Conservation (phyloP, 1,284 basidiomycete species). For the Boletus semigastroideus region DNA sequence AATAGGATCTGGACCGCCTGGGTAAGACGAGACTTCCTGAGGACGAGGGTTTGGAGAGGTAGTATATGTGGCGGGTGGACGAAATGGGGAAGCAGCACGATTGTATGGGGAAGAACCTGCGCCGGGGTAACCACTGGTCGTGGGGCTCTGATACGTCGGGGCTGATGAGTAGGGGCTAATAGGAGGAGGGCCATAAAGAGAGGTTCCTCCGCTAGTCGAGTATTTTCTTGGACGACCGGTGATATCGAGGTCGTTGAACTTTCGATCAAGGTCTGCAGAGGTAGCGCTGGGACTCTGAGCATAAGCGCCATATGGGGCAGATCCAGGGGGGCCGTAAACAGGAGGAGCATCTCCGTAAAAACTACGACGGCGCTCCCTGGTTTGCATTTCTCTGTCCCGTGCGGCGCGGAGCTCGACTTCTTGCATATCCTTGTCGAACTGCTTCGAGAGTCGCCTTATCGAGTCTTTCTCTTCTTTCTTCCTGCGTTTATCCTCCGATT, state of each 20-base stretch:
- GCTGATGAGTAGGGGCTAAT: slow-evolving; percentile 19
- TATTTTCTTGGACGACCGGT: slow-evolving; percentile 30
- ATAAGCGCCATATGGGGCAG: slow-evolving; percentile 24
- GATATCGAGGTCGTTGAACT: slow-evolving; percentile 33
- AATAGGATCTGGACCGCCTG: slow-evolving; percentile 34
- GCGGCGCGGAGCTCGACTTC: slow-evolving; percentile 54
- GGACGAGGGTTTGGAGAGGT: slow-evolving; percentile 33
- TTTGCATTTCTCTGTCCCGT: slow-evolving; percentile 51
- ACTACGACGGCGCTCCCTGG: slow-evolving; percentile 34
- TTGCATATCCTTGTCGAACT: slow-evolving; percentile 42
- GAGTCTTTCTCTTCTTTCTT: slow-evolving; percentile 57
- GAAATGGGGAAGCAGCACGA: slow-evolving; percentile 31
- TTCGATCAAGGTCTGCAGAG: slow-evolving; percentile 30
- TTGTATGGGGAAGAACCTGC: slow-evolving; percentile 24
- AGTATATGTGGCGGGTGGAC: slow-evolving; percentile 31
- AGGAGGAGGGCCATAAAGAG: slow-evolving; percentile 19
- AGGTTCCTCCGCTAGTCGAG: slow-evolving; percentile 26
- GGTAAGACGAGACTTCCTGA: slow-evolving; percentile 33
- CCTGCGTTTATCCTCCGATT: slow-evolving; percentile 55
- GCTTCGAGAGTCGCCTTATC: slow-evolving; percentile 49
- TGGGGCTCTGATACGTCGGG: slow-evolving; percentile 14
- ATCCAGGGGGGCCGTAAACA: slow-evolving; percentile 21
- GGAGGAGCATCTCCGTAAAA: slow-evolving; percentile 34
- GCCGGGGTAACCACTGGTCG: slow-evolving; percentile 22
- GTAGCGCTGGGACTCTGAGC: slow-evolving; percentile 24